A percentile compares a stretch with the other conserved stretches of the same genome.
Conservation (phyloP, 306 rosid species). For the Ormosia semicastrata region DNA sequence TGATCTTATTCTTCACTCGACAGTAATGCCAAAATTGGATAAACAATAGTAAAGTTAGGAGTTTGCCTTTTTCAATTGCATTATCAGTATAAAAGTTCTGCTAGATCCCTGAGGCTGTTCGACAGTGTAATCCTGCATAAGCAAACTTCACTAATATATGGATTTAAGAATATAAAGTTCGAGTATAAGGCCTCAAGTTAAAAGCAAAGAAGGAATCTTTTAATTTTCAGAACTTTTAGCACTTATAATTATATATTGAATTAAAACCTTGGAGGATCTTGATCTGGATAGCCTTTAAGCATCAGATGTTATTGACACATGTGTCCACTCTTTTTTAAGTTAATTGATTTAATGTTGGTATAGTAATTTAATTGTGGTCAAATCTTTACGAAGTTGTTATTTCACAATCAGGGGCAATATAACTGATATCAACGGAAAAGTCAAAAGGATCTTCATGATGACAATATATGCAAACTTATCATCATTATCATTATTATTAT, state of each 20-base stretch:
- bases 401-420: not conserved
- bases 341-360: not conserved
- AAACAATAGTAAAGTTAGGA: not conserved
- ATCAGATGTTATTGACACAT: not conserved
- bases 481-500: not conserved
- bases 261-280: not conserved
- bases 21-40: slow-evolving; percentile 4
- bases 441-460: slow-evolving; percentile 5
- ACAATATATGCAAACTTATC: not conserved
- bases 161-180: not conserved
- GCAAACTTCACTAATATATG: not conserved
- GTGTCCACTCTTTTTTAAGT: not conserved
- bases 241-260: not conserved
- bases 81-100: not conserved
- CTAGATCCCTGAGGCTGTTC: slow-evolving; percentile 14
- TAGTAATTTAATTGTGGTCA: not conserved
- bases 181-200: not conserved
- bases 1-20: slow-evolving; percentile 24
- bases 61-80: not conserved
- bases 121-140: not conserved
- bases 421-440: not conserved
- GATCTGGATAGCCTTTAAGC: not conserved
- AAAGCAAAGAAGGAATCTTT: not conserved
- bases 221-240: not conserved
- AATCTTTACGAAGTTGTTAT: not conserved